phyloP scores from a whole-genome alignment of 176 grass and related monocot species.

The Chloris gayana region DNA sequence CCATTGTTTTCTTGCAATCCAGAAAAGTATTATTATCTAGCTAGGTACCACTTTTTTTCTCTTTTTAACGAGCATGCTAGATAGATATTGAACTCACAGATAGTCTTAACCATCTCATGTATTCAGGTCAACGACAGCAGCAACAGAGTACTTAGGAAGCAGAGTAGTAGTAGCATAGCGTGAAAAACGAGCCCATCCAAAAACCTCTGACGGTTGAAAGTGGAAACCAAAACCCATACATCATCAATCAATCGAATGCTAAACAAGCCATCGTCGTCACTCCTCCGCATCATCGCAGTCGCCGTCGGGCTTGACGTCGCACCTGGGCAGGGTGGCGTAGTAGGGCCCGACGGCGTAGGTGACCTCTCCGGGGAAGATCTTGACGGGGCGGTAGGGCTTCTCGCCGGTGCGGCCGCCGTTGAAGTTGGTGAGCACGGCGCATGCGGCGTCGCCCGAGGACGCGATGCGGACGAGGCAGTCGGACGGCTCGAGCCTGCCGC shows the following conservation, averaged over 20 bases:
- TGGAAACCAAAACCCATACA: background rate
- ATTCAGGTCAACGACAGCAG: background rate
- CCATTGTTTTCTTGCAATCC: background rate
- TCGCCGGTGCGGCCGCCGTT: conserved; percentile 56
- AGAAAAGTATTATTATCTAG: too few relatives aligned
- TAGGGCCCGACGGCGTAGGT: conserved; percentile 58
- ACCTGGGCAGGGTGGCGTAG: conserved; percentile 59
- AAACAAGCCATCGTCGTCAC: background rate
- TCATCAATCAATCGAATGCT: too few relatives aligned
- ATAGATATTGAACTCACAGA: background rate
- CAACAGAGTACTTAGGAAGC: background rate
- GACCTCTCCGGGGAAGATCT: conserved; percentile 14
- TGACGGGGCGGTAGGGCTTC: conserved; percentile 33
- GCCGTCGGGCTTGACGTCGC: conserved; percentile 32
- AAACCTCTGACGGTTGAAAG: background rate
- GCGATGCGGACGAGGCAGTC: conserved; percentile 58
- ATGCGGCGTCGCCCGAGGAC: conserved; percentile 48
- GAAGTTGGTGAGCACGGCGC: conserved; percentile 74
- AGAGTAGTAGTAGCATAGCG: background rate
- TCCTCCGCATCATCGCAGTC: background rate
- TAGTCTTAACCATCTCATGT: background rate
- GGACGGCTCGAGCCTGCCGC: conserved; percentile 11
- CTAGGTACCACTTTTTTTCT: background rate
- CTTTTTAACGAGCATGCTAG: background rate
- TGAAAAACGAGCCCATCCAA: background rate